These are phyloP conservation scores for Termitomyces sp. DNA, from an alignment of 768 basidiomycete species.

Conservation along the genomic window DNA sequence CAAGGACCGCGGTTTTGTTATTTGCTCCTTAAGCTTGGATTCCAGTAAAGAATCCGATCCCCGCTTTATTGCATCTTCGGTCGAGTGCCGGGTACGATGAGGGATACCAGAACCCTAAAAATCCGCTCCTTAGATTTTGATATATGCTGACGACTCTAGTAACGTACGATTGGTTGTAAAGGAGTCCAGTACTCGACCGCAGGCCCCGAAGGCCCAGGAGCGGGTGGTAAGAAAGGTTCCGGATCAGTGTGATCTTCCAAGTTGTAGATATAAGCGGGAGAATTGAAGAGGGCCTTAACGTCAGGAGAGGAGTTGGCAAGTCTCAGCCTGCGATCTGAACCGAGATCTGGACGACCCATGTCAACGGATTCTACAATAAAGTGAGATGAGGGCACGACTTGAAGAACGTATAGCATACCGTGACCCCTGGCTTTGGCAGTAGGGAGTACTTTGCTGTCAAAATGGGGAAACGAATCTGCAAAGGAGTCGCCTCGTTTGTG, in stretches of 20 bases:
- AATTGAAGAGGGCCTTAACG: conserved; percentile 92
- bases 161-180: conserved; percentile 67
- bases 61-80: conserved; percentile 72
- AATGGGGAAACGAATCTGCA: conserved; percentile 93
- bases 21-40: conserved; percentile 76
- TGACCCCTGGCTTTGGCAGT: conserved; percentile 67
- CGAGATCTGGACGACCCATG: conserved; percentile 66
- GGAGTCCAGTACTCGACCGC: conserved; percentile 74
- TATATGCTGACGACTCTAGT: conserved; percentile 1
- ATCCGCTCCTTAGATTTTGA: not conserved
- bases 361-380: conserved; percentile 63
- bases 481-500: conserved; percentile 91
- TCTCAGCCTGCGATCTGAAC: conserved; percentile 69
- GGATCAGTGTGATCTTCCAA: conserved; percentile 68
- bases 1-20: conserved; percentile 72
- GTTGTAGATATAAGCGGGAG: conserved; percentile 78
- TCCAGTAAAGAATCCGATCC: conserved; percentile 83
- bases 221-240: conserved; percentile 49
- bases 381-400: not conserved
- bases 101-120: conserved; percentile 64
- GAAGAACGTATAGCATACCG: conserved; percentile 27
- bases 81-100: conserved; percentile 55
- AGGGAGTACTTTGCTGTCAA: conserved; percentile 90
- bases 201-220: conserved; percentile 26
- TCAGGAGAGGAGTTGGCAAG: conserved; percentile 89